phyloP scores from a whole-genome alignment of 257 asterid genomes.

The Gynochthodes officinalis region DNA sequence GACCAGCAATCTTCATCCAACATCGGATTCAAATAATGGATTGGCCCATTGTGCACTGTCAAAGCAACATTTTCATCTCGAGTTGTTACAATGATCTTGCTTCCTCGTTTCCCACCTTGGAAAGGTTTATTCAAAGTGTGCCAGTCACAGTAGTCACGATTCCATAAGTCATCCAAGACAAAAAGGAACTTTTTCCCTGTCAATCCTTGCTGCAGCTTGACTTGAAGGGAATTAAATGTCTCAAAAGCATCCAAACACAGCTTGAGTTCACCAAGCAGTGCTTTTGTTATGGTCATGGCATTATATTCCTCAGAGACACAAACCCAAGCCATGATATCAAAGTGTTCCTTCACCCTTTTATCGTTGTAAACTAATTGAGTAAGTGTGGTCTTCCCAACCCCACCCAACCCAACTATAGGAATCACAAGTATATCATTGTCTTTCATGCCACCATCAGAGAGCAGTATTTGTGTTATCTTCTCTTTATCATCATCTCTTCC shows the following conservation, averaged over 20 bases:
- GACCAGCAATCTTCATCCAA: not conserved
- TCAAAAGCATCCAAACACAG: constrained; percentile 17
- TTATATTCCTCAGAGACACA: constrained; percentile 54
- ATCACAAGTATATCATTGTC: not conserved
- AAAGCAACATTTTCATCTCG: constrained; percentile 44
- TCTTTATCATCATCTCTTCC: constrained; percentile 18
- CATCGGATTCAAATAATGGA: not conserved
- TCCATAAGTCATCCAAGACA: constrained; percentile 50
- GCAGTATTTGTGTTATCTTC: constrained; percentile 4
- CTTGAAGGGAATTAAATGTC: constrained; percentile 43
- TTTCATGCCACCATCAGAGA: not conserved
- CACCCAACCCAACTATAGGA: constrained; percentile 29
- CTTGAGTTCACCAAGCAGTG: constrained; percentile 19
- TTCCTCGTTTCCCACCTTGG: constrained; percentile 40
- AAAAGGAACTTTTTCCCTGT: constrained; percentile 45
- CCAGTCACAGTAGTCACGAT: constrained; percentile 19
- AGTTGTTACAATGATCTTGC: constrained; percentile 58
- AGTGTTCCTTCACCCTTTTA: constrained; percentile 25
- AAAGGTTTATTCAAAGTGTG: constrained; percentile 36
- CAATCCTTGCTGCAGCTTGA: constrained; percentile 37
- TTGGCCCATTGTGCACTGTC: constrained; percentile 26
- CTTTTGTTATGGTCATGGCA: constrained; percentile 39
- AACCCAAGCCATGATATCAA: constrained; percentile 44
- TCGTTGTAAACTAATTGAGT: constrained; percentile 45
- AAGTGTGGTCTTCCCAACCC: too few species aligned